These are phyloP conservation scores for Serendipita sp. DNA, from an alignment of 768 basidiomycete genomes.

Conservation along the genomic window DNA sequence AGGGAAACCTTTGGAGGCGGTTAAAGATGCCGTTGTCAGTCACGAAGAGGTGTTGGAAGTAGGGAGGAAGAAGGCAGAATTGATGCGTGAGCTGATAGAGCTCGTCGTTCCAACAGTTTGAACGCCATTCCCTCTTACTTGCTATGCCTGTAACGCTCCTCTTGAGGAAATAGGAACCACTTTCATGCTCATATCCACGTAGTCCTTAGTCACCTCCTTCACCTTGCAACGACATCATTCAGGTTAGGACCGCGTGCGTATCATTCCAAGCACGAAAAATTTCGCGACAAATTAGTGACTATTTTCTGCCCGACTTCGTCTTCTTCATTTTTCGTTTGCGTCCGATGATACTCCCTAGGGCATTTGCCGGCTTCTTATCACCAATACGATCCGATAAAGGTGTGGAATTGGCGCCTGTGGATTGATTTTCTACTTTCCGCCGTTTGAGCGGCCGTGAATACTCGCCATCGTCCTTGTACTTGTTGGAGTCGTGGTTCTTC, in stretches of 20 bases:
- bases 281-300: too few species aligned
- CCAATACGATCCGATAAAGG: background rate
- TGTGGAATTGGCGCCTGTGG: background rate
- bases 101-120: slow-evolving; percentile 29
- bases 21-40: slow-evolving; percentile 37
- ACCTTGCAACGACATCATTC: too few species aligned
- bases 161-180: too few species aligned
- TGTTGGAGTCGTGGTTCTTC: background rate
- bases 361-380: background rate
- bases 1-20: slow-evolving; percentile 33
- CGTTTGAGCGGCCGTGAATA: background rate
- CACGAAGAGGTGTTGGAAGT: slow-evolving; percentile 65
- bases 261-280: too few species aligned
- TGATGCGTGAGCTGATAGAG: slow-evolving; percentile 57
- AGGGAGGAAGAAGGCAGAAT: slow-evolving; percentile 51
- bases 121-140: too few species aligned
- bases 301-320: background rate
- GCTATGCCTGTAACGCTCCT: too few species aligned
- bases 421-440: background rate
- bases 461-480: background rate
- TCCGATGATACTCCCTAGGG: slow-evolving; percentile 8
- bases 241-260: too few species aligned
- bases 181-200: too few species aligned
- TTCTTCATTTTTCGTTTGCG: slow-evolving; percentile 7
- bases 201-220: too few species aligned